Evolutionary conservation across 2,329 filamentous ascomycete species (phyloP).

Genomic region (Chaetomium olivaceum): DNA sequence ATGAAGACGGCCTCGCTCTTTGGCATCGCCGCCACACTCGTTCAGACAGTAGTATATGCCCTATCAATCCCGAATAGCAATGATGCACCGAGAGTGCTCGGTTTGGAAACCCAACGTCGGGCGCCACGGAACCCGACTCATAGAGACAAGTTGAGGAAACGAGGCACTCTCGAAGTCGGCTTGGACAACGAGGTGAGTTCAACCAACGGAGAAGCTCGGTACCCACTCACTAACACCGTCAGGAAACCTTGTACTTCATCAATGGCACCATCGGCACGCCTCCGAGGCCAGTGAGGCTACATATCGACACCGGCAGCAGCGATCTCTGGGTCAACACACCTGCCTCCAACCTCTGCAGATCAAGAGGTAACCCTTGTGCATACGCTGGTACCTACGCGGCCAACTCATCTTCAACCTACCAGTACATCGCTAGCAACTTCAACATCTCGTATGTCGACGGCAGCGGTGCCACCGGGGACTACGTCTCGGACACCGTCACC

Average conservation of each 20-base stretch:
- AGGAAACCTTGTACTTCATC: conserved; percentile 65
- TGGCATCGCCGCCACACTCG: conserved; percentile 36
- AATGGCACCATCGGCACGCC: conserved; percentile 66
- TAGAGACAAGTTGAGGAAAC: conserved; percentile 50
- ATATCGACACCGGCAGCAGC: conserved; percentile 69
- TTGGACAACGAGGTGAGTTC: conserved; percentile 59
- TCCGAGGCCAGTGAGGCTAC: conserved; percentile 56
- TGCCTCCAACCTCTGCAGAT: conserved; percentile 60
- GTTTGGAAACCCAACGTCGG: conserved; percentile 47
- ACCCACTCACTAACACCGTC: conserved; percentile 15
- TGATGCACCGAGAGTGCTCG: conserved; percentile 48
- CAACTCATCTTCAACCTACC: conserved; percentile 73
- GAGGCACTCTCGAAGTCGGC: conserved; percentile 45
- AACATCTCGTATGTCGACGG: conserved; percentile 88
- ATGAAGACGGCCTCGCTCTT: conserved; percentile 43
- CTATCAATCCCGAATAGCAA: conserved; percentile 38
- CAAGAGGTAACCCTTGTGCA: conserved; percentile 53
- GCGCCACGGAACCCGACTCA: conserved; percentile 44
- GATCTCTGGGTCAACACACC: conserved; percentile 71
- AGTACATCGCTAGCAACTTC: conserved; percentile 72
- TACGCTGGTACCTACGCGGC: conserved; percentile 67
- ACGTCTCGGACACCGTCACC: conserved; percentile 71
- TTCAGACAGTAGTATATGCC: conserved; percentile 31
- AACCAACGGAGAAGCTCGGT: neutral
- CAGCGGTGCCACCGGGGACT: conserved; percentile 74